Percentiles rank a stretch among this genome's conserved stretches.
These are phyloP conservation scores for Linum lewisii DNA, from an alignment of 345 rosid genomes.

Conservation along the genomic window DNA sequence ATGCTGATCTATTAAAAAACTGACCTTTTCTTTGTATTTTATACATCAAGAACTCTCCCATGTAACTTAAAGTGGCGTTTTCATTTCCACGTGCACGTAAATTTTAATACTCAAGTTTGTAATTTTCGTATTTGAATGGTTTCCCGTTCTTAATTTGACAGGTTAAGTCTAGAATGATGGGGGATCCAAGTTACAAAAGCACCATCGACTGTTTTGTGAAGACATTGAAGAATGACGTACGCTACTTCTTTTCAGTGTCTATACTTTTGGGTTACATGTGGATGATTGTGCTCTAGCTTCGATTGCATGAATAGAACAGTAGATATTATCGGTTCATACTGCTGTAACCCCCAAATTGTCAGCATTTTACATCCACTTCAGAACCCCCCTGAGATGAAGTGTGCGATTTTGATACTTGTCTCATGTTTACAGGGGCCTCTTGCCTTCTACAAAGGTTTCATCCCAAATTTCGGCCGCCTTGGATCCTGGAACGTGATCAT, in stretches of 20 bases:
- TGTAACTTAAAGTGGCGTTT: not conserved
- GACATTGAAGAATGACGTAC: constrained; percentile 82
- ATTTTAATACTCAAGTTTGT: not conserved
- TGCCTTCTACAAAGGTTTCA: constrained; percentile 93
- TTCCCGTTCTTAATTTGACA: constrained; percentile 13
- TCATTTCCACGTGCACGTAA: not conserved
- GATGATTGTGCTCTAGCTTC: not conserved
- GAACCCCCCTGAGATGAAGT: not conserved
- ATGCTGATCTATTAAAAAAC: constrained; percentile 13
- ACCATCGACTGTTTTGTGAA: constrained; percentile 85
- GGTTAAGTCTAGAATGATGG: constrained; percentile 99
- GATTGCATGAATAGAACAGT: not conserved
- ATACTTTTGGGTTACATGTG: not conserved
- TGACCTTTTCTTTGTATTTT: constrained; percentile 10
- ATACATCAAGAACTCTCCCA: not conserved
- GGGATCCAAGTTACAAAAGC: constrained; percentile 77
- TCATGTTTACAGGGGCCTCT: constrained; percentile 51
- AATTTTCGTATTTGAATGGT: not conserved
- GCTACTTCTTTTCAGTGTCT: constrained; percentile 1
- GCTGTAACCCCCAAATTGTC: too few relatives aligned
- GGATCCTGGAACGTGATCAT: constrained; percentile 92
- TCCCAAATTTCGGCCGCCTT: constrained; percentile 79
- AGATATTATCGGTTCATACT: too few relatives aligned
- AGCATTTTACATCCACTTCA: too few relatives aligned
- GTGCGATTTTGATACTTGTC: not conserved